Evolutionary conservation across 805 yeast species (phyloP).

Genomic region (Zygoascus flipseniorum): DNA sequence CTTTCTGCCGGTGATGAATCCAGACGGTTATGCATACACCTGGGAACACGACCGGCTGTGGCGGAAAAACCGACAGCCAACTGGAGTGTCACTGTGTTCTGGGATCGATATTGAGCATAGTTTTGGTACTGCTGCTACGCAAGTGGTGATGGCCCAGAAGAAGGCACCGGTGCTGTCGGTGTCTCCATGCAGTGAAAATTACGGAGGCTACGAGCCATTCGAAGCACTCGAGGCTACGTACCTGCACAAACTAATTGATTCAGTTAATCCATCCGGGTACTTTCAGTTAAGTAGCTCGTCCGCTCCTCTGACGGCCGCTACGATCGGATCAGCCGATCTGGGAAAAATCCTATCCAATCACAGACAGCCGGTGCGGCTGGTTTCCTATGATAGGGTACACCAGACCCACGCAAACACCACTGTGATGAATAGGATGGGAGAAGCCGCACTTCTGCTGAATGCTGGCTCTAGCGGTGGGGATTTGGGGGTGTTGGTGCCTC

Average conservation of each 20-base stretch:
- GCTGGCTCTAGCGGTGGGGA: not conserved
- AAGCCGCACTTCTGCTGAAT: not conserved
- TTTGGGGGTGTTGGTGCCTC: not conserved
- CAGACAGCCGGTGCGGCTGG: not conserved
- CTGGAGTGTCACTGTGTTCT: slow-evolving; percentile 54
- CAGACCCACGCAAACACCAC: not conserved
- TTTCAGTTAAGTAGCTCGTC: slow-evolving; percentile 48
- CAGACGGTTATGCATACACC: slow-evolving; percentile 82
- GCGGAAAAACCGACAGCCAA: slow-evolving; percentile 81
- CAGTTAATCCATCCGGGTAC: slow-evolving; percentile 44
- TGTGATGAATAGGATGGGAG: not conserved
- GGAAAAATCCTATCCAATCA: not conserved
- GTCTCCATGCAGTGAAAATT: slow-evolving; percentile 72
- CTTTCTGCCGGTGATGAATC: slow-evolving; percentile 77
- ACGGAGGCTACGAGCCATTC: slow-evolving; percentile 66
- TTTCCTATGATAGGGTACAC: not conserved
- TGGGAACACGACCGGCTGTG: slow-evolving; percentile 78
- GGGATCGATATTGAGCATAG: slow-evolving; percentile 85
- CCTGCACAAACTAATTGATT: slow-evolving; percentile 11
- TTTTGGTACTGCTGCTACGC: slow-evolving; percentile 36
- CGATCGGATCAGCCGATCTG: not conserved
- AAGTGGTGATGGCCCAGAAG: not conserved
- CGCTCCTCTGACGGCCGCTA: not conserved
- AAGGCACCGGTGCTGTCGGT: slow-evolving; percentile 1
- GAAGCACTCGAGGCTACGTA: slow-evolving; percentile 49